phyloP scores from a whole-genome alignment of 129 eudicot species.

The Flaveria sonorensis region DNA sequence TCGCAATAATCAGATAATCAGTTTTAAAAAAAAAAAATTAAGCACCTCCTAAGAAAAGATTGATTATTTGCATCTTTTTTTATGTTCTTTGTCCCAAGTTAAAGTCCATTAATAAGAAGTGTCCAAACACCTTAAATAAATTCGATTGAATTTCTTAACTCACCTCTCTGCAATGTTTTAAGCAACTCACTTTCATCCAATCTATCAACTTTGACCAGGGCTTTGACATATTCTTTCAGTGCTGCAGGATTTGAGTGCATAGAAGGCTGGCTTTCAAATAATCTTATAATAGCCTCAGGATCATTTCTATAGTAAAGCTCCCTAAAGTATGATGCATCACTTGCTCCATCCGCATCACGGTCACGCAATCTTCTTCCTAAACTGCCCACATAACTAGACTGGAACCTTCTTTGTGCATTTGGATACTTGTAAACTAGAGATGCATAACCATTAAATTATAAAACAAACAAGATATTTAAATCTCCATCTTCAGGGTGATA shows the following conservation, averaged over 20 bases:
- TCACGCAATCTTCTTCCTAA: conserved; percentile 60
- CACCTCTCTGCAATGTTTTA: conserved; percentile 83
- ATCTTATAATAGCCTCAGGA: conserved; percentile 77
- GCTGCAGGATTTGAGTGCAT: conserved; percentile 75
- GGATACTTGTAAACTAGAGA: conserved; percentile 45
- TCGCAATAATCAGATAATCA: neutral
- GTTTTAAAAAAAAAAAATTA: neutral
- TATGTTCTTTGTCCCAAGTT: neutral
- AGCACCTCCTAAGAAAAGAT: neutral
- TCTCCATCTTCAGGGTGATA: neutral
- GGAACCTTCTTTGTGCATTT: conserved; percentile 47
- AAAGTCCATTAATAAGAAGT: neutral
- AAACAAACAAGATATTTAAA: neutral
- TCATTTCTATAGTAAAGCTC: conserved; percentile 73
- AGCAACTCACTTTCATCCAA: conserved; percentile 89
- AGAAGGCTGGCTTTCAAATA: conserved; percentile 82
- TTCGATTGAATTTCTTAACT: conserved; percentile 14
- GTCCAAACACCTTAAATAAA: neutral
- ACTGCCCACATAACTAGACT: conserved; percentile 63
- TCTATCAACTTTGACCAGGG: conserved; percentile 79
- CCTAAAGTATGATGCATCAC: conserved; percentile 52
- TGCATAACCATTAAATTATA: neutral
- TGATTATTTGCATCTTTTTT: neutral
- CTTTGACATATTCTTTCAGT: conserved; percentile 86
- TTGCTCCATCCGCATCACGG: conserved; percentile 59